Evolutionary conservation across 257 asterid species (phyloP), one percentile per base, ranked within the genome.

Genomic region (Coffea canephora): DNA sequence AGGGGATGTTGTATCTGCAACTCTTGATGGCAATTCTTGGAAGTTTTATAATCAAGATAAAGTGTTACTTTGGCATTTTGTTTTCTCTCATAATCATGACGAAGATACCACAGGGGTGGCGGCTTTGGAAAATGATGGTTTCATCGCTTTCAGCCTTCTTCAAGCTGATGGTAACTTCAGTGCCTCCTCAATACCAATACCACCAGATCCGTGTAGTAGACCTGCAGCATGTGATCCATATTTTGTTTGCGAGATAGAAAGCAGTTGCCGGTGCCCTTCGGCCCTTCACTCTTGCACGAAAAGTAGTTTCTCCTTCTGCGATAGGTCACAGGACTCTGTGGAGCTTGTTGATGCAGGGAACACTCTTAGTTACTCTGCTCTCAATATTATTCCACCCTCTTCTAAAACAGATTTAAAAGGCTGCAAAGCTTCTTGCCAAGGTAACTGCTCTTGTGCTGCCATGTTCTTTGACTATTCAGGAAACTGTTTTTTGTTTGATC

Each of bases 141-240:
- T 71, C 74, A 77, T 96, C 76, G 85, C 87, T 10, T 96, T 96
- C 82, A 43, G 78, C 73, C 76, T 81, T 86, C 97, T 96, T 78
- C 89, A 82, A 80, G 66, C 68, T 34, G 82, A 71, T 3, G 86
- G 87, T 31, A 31, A 31, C 31, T 1, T 80, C 8, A 75, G 34
- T 57, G 31, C 90, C 27, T 88, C 97, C 1, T 9, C 85, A 3
- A 85, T 82, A 11, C 89, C 36, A 82, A 91, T 96, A 78, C 99
- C 99, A 10, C 84, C 80, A 52, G 92, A 94, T 79, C 86, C 78
- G 48, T 94, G 98, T 68, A 84, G 93, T 46, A 87, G 91, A 14
- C 97, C 97, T 0, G 83, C 97, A 39, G 94, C 97, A 21, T 94
- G 98, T 78, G 95, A 89, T 65, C 92, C 97, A 1, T 91, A 86